Evolutionary conservation across 2,329 filamentous ascomycete genomes (phyloP).

Genomic region (Aspergillus sp.): DNA sequence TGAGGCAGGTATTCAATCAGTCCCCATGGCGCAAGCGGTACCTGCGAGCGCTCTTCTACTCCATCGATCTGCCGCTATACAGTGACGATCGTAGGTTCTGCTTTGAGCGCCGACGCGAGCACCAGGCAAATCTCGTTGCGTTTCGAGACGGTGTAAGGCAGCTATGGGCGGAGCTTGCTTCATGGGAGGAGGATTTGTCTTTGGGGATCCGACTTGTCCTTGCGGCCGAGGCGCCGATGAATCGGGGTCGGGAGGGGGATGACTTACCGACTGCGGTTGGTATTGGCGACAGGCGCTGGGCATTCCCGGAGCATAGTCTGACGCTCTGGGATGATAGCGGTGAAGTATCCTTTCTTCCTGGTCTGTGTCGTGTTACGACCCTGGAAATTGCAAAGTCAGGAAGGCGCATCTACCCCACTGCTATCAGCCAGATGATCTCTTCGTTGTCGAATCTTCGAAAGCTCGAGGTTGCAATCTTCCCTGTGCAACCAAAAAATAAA

Average conservation of each 20-base stretch:
- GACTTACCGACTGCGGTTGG: neutral
- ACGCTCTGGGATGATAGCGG: neutral
- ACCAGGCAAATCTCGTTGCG: neutral
- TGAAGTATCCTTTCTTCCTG: neutral
- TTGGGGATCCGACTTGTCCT: neutral
- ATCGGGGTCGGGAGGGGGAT: neutral
- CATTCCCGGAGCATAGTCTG: neutral
- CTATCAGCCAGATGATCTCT: neutral
- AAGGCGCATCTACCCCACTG: neutral
- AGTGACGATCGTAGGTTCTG: neutral
- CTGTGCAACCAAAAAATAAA: neutral
- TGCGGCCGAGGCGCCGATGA: neutral
- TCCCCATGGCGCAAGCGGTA: neutral
- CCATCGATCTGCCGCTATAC: neutral
- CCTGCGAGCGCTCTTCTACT: neutral
- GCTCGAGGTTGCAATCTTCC: neutral
- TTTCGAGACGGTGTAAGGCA: neutral
- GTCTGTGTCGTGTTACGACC: neutral
- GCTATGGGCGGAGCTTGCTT: neutral
- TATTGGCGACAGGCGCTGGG: neutral
- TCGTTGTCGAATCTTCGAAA: neutral
- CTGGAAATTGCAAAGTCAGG: neutral
- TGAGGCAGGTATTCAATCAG: neutral
- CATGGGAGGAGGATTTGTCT: neutral
- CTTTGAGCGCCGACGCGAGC: neutral